Conservation (phyloP, 2,329 filamentous ascomycete genomes). For the Fusarium incarnatum region DNA sequence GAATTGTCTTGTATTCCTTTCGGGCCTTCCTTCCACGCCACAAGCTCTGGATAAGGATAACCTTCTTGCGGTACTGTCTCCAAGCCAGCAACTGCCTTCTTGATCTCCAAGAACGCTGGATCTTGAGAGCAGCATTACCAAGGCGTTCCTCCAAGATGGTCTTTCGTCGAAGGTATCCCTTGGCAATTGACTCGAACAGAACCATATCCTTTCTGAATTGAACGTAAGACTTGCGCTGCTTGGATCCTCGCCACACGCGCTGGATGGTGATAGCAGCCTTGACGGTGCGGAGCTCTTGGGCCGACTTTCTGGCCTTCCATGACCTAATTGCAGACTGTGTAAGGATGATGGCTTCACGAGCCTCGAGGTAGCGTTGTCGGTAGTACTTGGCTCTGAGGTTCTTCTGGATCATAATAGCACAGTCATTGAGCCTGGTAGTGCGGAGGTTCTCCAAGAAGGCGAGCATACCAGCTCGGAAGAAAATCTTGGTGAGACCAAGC, state of each 20-base stretch:
- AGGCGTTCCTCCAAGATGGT: conserved; percentile 94
- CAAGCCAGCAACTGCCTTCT: conserved; percentile 82
- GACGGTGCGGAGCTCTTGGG: conserved; percentile 83
- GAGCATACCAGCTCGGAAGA: conserved; percentile 99
- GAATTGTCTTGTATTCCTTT: conserved; percentile 86
- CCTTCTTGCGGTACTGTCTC: conserved; percentile 90
- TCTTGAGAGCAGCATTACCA: conserved; percentile 89
- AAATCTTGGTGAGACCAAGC: conserved; percentile 97
- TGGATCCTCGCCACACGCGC: conserved; percentile 92
- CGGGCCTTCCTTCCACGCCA: conserved; percentile 89
- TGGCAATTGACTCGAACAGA: conserved; percentile 87
- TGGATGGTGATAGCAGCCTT: conserved; percentile 95
- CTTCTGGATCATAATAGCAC: conserved; percentile 98
- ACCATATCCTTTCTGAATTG: conserved; percentile 85
- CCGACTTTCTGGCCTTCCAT: conserved; percentile 79
- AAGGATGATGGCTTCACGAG: conserved; percentile 80
- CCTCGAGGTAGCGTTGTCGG: conserved; percentile 88
- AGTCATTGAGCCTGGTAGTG: conserved; percentile 89
- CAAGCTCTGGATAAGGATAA: conserved; percentile 89
- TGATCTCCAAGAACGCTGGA: conserved; percentile 90
- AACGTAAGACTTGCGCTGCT: conserved; percentile 84
- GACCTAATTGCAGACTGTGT: conserved; percentile 85
- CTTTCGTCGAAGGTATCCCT: conserved; percentile 90
- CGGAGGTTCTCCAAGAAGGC: conserved; percentile 96
- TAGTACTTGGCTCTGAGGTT: conserved; percentile 97